Percentiles rank a stretch among this genome's conserved stretches.
phyloP scores from a whole-genome alignment of 202 grass and related monocot species.

The Zizania palustris region DNA sequence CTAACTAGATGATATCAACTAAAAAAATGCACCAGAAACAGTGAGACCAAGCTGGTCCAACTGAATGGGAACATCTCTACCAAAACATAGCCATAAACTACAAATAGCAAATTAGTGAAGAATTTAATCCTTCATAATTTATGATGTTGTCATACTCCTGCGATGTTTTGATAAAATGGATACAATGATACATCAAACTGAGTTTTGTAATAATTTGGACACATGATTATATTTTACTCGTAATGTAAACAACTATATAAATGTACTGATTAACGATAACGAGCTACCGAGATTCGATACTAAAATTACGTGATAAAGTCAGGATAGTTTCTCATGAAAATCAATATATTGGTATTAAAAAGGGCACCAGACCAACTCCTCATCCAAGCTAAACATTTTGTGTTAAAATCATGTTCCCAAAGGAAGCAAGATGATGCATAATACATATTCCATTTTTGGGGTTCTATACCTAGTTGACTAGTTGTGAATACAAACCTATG shows the following conservation, averaged over 20 bases:
- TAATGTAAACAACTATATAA: background rate
- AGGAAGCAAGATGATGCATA: background rate
- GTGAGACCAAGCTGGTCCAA: background rate
- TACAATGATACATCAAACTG: background rate
- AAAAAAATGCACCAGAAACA: background rate
- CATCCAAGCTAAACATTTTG: constrained; percentile 1
- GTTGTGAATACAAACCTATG: background rate
- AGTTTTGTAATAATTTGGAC: background rate
- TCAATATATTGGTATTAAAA: background rate
- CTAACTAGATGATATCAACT: background rate
- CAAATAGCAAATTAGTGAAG: background rate
- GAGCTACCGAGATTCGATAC: constrained; percentile 4
- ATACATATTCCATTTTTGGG: background rate
- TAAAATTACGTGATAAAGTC: background rate
- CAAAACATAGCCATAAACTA: background rate
- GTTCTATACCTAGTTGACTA: background rate
- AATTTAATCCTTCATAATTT: constrained; percentile 3
- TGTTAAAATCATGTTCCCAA: background rate
- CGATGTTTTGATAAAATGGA: background rate
- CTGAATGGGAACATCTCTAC: background rate
- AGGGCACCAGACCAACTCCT: background rate
- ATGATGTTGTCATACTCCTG: background rate
- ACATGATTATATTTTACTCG: constrained; percentile 7
- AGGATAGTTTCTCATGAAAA: background rate
- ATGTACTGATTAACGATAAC: background rate